Evolutionary conservation across 2,329 filamentous ascomycete genomes (phyloP).

Genomic region (Hypoxylon sp.): DNA sequence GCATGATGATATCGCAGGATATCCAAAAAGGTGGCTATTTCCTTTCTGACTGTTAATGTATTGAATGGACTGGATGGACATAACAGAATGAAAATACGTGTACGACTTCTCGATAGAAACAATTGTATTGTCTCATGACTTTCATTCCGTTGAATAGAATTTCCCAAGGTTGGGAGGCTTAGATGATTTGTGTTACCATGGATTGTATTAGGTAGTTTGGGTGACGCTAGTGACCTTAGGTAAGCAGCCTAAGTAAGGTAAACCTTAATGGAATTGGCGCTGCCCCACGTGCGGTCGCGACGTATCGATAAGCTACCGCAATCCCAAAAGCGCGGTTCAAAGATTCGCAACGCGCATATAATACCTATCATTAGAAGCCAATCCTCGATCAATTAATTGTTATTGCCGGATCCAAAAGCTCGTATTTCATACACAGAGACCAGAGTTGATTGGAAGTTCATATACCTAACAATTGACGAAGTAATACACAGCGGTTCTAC

Average conservation of each 20-base stretch:
- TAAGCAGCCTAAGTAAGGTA: background rate
- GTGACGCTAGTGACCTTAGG: background rate
- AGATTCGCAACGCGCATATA: slow-evolving; percentile 44
- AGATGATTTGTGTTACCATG: slow-evolving; percentile 1
- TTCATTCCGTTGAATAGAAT: slow-evolving; percentile 16
- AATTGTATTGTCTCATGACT: slow-evolving; percentile 21
- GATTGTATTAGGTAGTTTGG: background rate
- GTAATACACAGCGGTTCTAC: background rate
- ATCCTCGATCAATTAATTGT: background rate
- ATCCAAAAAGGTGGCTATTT: slow-evolving; percentile 28
- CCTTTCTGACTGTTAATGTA: slow-evolving; percentile 29
- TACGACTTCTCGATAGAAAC: slow-evolving; percentile 32
- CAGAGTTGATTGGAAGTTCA: background rate
- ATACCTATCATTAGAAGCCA: slow-evolving; percentile 18
- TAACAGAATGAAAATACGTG: slow-evolving; percentile 45
- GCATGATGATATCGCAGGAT: slow-evolving; percentile 40
- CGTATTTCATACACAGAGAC: background rate
- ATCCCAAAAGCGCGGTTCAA: slow-evolving; percentile 45
- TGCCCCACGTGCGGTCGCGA: slow-evolving; percentile 40
- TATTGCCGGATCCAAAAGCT: slow-evolving; percentile 15
- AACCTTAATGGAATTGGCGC: slow-evolving; percentile 1
- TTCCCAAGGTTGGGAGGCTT: background rate
- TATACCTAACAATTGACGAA: background rate
- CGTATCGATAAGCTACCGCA: slow-evolving; percentile 50
- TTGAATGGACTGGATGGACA: slow-evolving; percentile 35